Evolutionary conservation across 495 filamentous ascomycete genomes (phyloP), one percentile per base, ranked within the genome.

Genomic region (Talaromyces borbonicus): DNA sequence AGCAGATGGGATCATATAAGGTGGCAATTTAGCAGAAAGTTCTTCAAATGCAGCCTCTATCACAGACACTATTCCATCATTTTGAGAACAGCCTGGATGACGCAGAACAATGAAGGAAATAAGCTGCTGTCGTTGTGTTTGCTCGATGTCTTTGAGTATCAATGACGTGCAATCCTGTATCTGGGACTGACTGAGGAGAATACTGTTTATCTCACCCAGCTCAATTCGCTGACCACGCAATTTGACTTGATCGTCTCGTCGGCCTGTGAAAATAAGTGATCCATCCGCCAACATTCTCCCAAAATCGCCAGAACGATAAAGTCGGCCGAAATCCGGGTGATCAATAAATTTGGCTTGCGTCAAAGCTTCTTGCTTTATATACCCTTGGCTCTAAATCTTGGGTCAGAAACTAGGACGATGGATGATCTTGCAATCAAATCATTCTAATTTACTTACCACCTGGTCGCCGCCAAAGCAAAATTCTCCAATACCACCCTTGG

Each of bases 381-480:
- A 89, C 9, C 83, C 84, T 22, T 72, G 68, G 47, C 78, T 60
- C 53, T 62, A 7, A 19, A 51, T 25, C 22, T 15, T 14, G n/a
- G n/a, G 19, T 42, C 12, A 42, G 29, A 26, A 40, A 11, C 3
- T 11, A 18, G 24, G 5, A 12, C 1, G 8, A 23, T 19, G 12
- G 0, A 12, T 1, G 5, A 35, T 20, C 5, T 20, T 35, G 5
- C 24, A 19, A 36, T 1, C 25, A 18, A 12, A 18, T 20, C 5
- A 27, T 14, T 36, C 14, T 19, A 39, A 39, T 26, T 5, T 12
- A 40, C 61, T 50, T 49, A 68, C 81, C 25, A 90, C 72, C 63
- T 90, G 85, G 36, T 81, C 77, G 0, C 86, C 87, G n/a, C 84
- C 86, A 57, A 89, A 88, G 51, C 78, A 86, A n/a, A 90, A 60